Conservation (phyloP, 169 alveolate species). For the Cryptosporidium viatorum region DNA sequence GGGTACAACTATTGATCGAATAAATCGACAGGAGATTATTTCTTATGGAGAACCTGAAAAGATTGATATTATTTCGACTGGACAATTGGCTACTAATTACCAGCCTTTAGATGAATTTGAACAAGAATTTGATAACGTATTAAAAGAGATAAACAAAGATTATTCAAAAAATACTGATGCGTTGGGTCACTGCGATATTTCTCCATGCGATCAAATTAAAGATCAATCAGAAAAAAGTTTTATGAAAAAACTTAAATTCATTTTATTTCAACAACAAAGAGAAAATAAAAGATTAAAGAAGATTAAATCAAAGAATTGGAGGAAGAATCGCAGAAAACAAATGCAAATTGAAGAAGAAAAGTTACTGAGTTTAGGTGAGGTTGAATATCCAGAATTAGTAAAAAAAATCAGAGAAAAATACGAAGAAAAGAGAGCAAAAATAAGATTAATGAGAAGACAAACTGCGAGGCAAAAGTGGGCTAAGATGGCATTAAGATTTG, state of each 20-base stretch:
- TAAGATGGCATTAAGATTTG: constrained; percentile 82
- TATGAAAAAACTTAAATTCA: constrained; percentile 75
- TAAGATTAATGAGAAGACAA: constrained; percentile 79
- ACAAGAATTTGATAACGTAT: constrained; percentile 74
- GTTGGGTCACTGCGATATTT: not conserved
- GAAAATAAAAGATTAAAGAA: constrained; percentile 81
- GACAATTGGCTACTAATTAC: constrained; percentile 75
- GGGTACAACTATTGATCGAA: constrained; percentile 78
- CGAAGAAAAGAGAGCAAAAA: constrained; percentile 81
- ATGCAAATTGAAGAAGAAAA: constrained; percentile 80
- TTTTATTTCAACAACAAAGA: constrained; percentile 77
- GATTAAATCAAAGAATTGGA: constrained; percentile 83
- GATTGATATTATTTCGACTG: constrained; percentile 44
- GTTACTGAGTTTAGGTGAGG: constrained; percentile 77
- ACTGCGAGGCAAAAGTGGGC: constrained; percentile 85
- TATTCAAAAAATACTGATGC: not conserved
- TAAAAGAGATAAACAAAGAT: not conserved
- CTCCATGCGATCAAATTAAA: constrained; percentile 54
- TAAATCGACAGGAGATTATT: constrained; percentile 71
- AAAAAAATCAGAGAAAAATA: constrained; percentile 78
- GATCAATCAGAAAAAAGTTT: constrained; percentile 50
- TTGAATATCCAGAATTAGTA: constrained; percentile 83
- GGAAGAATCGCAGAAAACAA: constrained; percentile 79
- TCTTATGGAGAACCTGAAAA: constrained; percentile 73
- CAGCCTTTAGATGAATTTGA: constrained; percentile 81